Evolutionary conservation across 345 rosid species (phyloP), one percentile per base, ranked within the genome.

Genomic region (Viola odorata): DNA sequence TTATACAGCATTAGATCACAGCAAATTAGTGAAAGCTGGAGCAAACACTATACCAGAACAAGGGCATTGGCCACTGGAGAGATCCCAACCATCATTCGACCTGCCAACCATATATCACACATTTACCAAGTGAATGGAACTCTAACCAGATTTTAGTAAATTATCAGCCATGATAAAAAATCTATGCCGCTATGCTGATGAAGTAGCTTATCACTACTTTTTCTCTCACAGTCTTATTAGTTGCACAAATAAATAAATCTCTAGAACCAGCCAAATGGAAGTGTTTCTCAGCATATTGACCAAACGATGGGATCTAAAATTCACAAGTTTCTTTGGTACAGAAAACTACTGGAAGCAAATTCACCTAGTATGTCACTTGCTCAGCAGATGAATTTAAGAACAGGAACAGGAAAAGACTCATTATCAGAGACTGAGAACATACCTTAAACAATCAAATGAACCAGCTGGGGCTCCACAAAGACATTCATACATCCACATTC

Each of bases 401-500:
- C n/a, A n/a, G n/a, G n/a, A n/a, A n/a, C n/a, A 23, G 32, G 32
- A 1, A 23, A 23, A 23, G 32, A 23, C 32, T 23, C 32, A 23
- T 23, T 23, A 23, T 1, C 32, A 23, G 32, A 23, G 32, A 23
- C 32, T 23, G 32, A 7, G 2, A 54, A 41, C 3, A 37, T 72
- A 89, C 96, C 91, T 82, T 55, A 58, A 53, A 37, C 5, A n/a
- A 42, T 68, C 57, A 0, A 64, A 63, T 37, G 66, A 77, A 48
- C 55, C 39, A 45, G 54, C 37, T 10, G 74, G 76, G 12, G 65
- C 36, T 10, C 71, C 75, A 50, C 99, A 94, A 7, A 57, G 53
- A 79, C 99, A 94, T 51, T 88, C 97, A 50, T 15, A 69, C 15
- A 48, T 73, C 99, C 97, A 94, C 95, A 94, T 83, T 52, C 91